phyloP scores from a whole-genome alignment of 305 asterid genomes.

The Fraxinus sp. region DNA sequence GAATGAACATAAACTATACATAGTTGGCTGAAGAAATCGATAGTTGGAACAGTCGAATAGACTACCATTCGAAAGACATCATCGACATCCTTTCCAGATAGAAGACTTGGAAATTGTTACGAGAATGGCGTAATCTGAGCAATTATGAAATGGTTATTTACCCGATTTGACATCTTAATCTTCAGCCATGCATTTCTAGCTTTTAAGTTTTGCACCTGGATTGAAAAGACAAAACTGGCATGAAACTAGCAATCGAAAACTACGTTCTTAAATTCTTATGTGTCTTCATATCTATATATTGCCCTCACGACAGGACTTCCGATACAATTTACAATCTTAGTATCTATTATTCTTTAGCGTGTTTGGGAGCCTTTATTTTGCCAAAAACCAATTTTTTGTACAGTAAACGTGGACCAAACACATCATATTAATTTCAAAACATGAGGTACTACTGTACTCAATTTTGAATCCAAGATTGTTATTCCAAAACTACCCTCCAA shows the following conservation, averaged over 20 bases:
- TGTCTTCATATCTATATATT: too few species aligned
- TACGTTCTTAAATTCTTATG: not conserved
- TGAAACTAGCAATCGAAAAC: not conserved
- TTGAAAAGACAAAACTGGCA: not conserved
- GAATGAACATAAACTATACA: not conserved
- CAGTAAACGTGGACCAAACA: too few species aligned
- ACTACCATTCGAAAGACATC: not conserved
- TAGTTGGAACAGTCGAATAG: not conserved
- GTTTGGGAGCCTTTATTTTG: not conserved
- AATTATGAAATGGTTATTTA: not conserved
- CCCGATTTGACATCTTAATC: not conserved
- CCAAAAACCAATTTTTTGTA: too few species aligned
- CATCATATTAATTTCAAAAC: too few species aligned
- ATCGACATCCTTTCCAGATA: too few species aligned
- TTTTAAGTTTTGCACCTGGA: not conserved
- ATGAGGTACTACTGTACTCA: not conserved
- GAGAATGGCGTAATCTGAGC: not conserved
- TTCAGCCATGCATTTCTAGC: not conserved
- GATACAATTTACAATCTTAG: not conserved
- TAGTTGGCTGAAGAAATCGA: not conserved
- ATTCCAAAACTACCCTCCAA: not conserved
- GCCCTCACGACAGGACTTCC: too few species aligned
- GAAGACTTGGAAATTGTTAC: not conserved
- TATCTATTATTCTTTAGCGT: not conserved
- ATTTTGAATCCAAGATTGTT: not conserved